phyloP scores from a whole-genome alignment of 495 filamentous ascomycete genomes.

The Clohesyomyces aquaticus region DNA sequence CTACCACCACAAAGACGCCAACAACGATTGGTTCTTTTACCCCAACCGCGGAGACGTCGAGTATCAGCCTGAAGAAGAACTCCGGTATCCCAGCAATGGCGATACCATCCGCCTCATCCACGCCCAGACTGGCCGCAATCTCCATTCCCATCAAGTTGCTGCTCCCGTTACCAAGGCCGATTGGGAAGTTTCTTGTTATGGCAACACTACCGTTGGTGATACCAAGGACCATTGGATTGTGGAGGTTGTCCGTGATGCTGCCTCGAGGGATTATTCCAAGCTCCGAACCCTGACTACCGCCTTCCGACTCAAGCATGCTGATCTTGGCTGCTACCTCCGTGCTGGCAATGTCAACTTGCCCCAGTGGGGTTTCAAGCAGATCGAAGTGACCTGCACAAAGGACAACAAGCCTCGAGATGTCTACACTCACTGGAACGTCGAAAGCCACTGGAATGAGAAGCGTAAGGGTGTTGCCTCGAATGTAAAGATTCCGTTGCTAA shows the following conservation, averaged over 20 bases:
- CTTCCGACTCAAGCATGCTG: slow-evolving; percentile 84
- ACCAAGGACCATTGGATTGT: slow-evolving; percentile 98
- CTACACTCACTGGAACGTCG: slow-evolving; percentile 99
- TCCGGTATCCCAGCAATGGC: slow-evolving; percentile 77
- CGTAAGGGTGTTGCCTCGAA: slow-evolving; percentile 60
- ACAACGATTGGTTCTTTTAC: slow-evolving; percentile 99
- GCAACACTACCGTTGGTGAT: slow-evolving; percentile 94
- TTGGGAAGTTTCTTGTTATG: slow-evolving; percentile 91
- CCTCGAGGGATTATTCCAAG: slow-evolving; percentile 80
- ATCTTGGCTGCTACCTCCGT: slow-evolving; percentile 88
- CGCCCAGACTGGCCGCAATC: slow-evolving; percentile 91
- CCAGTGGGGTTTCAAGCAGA: slow-evolving; percentile 99
- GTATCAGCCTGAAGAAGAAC: slow-evolving; percentile 68
- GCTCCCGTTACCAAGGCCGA: slow-evolving; percentile 89
- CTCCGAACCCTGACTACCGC: slow-evolving; percentile 91
- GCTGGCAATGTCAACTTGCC: slow-evolving; percentile 96
- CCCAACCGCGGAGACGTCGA: slow-evolving; percentile 77
- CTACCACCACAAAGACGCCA: slow-evolving; percentile 99
- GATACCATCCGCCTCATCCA: slow-evolving; percentile 87
- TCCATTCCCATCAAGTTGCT: slow-evolving; percentile 88
- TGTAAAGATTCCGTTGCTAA: slow-evolving; percentile 20
- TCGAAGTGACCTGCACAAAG: slow-evolving; percentile 94
- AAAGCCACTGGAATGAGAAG: slow-evolving; percentile 91
- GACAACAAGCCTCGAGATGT: slow-evolving; percentile 89
- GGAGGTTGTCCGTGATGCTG: slow-evolving; percentile 87